phyloP scores from a whole-genome alignment of 140 eudicot species.

The Bidens hawaiensis region DNA sequence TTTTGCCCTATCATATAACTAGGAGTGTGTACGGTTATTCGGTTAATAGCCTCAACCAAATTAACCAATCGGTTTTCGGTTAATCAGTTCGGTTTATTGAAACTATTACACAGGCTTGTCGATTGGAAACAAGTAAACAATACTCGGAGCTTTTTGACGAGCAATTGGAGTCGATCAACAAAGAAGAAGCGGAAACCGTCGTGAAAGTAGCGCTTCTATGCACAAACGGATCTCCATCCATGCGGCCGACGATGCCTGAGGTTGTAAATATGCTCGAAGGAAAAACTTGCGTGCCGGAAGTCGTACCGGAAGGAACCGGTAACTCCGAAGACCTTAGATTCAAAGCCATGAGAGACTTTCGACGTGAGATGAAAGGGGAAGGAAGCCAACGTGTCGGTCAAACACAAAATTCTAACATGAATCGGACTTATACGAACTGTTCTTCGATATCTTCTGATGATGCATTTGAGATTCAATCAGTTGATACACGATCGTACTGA shows the following conservation, averaged over 20 bases:
- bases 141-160: constrained; percentile 55
- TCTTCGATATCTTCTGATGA: constrained; percentile 24
- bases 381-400: constrained; percentile 24
- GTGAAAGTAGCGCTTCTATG: constrained; percentile 63
- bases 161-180: constrained; percentile 41
- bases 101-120: constrained; percentile 53
- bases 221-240: constrained; percentile 56
- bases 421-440: constrained; percentile 21
- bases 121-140: constrained; percentile 43
- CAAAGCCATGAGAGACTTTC: constrained; percentile 63
- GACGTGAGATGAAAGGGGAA: constrained; percentile 16
- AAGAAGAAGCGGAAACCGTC: constrained; percentile 52
- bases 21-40: constrained; percentile 56
- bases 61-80: too few relatives aligned
- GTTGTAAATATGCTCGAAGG: constrained; percentile 70
- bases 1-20: too few relatives aligned
- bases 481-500: constrained; percentile 16
- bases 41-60: too few relatives aligned
- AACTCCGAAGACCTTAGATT: constrained; percentile 60
- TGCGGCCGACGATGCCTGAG: constrained; percentile 71
- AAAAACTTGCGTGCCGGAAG: constrained; percentile 44
- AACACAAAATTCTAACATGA: constrained; percentile 19
- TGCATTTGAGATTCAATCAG: constrained; percentile 20
- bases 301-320: constrained; percentile 32
- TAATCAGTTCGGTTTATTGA: constrained; percentile 69